Evolutionary conservation across 2,329 filamentous ascomycete genomes (phyloP), one percentile per base, ranked within the genome.

Genomic region (Microdochium paspali): DNA sequence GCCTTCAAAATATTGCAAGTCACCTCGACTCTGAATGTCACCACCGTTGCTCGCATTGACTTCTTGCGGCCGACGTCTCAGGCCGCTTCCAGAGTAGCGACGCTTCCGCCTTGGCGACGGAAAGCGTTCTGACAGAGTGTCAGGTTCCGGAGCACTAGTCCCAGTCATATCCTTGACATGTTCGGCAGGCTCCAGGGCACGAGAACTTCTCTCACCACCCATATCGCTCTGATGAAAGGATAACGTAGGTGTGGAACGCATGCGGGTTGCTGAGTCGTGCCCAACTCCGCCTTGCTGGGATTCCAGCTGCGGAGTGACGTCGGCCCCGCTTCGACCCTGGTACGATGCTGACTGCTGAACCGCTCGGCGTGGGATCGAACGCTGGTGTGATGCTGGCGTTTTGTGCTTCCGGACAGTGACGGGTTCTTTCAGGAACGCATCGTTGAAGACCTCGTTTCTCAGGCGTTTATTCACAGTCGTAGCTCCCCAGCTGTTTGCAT

Each of bases 1-100:
- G 56, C 94, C 87, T 58, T 95, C 90, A 57, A 86, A 90, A 56
- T 90, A 95, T 62, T 95, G 84, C n/a, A 96, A 73, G 52, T 87
- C 78, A n/a, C 88, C 85, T 46, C 85, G 74, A 10, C 79, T 74
- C 12, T 84, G 42, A 25, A 44, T 25, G 23, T 3, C 20, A 18
- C 20, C 24, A n/a, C 42, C 20, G n/a, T 10, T 4, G 6, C 23
- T 18, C 13, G 4, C 78, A 18, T 76, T 77, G 6, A 95, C 84
- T 52, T 89, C 86, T 48, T 78, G 71, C 23, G 87, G 85, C 58
- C 86, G 84, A 49, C 80, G 72, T 30, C 87, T 81, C 24, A 96
- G 74, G 4, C 89, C 90, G 53, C 88, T 88, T 44, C 90, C 90
- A 5, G 90, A 96, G 64, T 94, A 93, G 23, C 91, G 83, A 50